A percentile compares a stretch with the other conserved stretches of the same genome.
These are phyloP conservation scores for Polytrichum commune DNA, from an alignment of 225 moss, liverwort and hornwort genomes.

Conservation along the genomic window DNA sequence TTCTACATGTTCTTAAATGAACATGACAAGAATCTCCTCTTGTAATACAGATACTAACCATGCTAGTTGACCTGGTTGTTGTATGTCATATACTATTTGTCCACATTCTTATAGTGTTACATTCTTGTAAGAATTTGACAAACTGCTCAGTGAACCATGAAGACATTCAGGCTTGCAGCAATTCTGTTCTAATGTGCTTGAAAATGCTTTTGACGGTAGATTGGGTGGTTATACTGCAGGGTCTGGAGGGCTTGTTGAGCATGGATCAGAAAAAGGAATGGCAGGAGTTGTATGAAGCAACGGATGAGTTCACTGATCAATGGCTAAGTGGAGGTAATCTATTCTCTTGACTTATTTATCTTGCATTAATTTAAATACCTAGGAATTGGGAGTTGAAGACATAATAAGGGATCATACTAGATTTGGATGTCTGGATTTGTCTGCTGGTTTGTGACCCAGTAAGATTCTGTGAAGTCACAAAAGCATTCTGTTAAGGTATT, in stretches of 20 bases:
- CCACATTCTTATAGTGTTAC: background rate
- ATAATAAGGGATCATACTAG: too few relatives aligned
- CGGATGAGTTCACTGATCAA: slow-evolving; percentile 49
- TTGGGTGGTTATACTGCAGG: slow-evolving; percentile 22
- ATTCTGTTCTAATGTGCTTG: background rate
- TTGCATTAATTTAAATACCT: too few relatives aligned
- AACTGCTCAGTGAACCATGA: too few relatives aligned
- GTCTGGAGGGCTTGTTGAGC: slow-evolving; percentile 41
- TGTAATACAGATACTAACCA: background rate
- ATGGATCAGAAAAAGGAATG: slow-evolving; percentile 51
- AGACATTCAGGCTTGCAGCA: background rate
- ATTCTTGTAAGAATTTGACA: too few relatives aligned
- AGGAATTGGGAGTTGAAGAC: too few relatives aligned
- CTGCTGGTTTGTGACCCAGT: too few relatives aligned
- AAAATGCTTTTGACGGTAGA: background rate
- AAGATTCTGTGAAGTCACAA: too few relatives aligned
- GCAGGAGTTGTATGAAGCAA: slow-evolving; percentile 54
- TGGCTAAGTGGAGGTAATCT: slow-evolving; percentile 36
- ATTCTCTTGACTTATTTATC: too few relatives aligned
- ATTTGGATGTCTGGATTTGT: too few relatives aligned
- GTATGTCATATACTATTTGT: background rate
- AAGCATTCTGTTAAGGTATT: too few relatives aligned
- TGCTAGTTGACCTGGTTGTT: background rate
- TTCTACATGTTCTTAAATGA: background rate
- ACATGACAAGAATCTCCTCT: background rate